These are phyloP conservation scores for Parachaetomium inaequale DNA, from an alignment of 495 filamentous ascomycete species.

Conservation along the genomic window DNA sequence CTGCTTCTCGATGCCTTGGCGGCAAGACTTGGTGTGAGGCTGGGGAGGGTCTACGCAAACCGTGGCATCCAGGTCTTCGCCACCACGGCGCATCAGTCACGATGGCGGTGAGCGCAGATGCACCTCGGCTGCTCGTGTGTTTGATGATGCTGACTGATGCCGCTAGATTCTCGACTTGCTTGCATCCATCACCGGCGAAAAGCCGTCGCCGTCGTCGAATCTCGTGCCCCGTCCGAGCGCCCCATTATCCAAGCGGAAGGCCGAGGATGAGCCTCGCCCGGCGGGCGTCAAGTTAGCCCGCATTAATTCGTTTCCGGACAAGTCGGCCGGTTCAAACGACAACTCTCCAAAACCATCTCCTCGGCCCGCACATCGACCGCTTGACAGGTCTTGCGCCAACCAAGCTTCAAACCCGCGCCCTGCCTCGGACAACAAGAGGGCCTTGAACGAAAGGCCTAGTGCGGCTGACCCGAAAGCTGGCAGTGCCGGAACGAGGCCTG, in stretches of 20 bases:
- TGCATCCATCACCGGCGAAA: slow-evolving; percentile 52
- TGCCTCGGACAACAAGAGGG: slow-evolving; percentile 7
- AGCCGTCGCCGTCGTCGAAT: slow-evolving; percentile 36
- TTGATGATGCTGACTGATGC: slow-evolving; percentile 13
- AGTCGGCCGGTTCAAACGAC: slow-evolving; percentile 19
- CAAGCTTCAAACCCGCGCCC: slow-evolving; percentile 6
- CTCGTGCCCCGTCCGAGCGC: slow-evolving; percentile 26
- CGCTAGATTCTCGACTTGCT: slow-evolving; percentile 51
- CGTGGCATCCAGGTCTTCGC: slow-evolving; percentile 9
- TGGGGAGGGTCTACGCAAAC: slow-evolving; percentile 28
- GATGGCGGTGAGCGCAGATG: slow-evolving; percentile 28
- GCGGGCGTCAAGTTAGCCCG: slow-evolving; percentile 31
- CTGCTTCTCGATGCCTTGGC: slow-evolving; percentile 31
- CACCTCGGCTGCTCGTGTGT: neutral
- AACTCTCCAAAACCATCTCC: slow-evolving; percentile 19
- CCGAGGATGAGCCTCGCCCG: slow-evolving; percentile 44
- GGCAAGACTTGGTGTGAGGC: slow-evolving; percentile 28
- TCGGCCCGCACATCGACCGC: slow-evolving; percentile 16
- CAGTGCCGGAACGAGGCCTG: neutral
- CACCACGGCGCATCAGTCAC: slow-evolving; percentile 10
- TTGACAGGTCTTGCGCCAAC: neutral
- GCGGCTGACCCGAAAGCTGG: neutral
- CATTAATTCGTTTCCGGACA: slow-evolving; percentile 20
- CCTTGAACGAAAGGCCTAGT: slow-evolving; percentile 11
- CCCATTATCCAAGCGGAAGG: slow-evolving; percentile 47